phyloP scores from a whole-genome alignment of 805 yeast genomes.

The Ogataea chonburiensis region DNA sequence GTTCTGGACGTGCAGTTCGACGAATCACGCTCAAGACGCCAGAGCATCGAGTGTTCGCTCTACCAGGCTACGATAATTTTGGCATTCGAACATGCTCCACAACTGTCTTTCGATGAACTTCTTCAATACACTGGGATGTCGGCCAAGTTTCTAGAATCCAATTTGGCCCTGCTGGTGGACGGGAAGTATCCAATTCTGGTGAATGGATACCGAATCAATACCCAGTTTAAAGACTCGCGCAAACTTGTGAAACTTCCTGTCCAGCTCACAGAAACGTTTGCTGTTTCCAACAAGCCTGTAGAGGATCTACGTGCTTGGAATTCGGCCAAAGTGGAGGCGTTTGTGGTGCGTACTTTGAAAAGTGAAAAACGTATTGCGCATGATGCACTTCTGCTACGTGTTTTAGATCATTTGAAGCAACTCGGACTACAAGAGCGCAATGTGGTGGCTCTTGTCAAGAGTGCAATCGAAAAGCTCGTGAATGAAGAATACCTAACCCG shows the following conservation, averaged over 20 bases:
- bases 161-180: conserved; percentile 32
- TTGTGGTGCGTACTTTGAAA: conserved; percentile 35
- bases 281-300: background rate
- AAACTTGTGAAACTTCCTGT: conserved; percentile 13
- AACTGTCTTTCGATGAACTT: conserved; percentile 27
- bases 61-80: conserved; percentile 43
- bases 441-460: conserved; percentile 25
- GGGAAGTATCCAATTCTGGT: conserved; percentile 34
- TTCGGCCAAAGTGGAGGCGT: conserved; percentile 15
- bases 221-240: conserved; percentile 8
- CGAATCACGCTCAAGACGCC: conserved; percentile 9
- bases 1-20: conserved; percentile 35
- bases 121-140: conserved; percentile 35
- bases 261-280: conserved; percentile 4
- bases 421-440: conserved; percentile 6
- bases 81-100: conserved; percentile 36
- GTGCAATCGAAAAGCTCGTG: conserved; percentile 37
- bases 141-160: conserved; percentile 30
- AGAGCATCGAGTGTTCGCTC: conserved; percentile 36
- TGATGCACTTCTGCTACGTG: conserved; percentile 33
- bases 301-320: conserved; percentile 8
- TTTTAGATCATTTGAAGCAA: conserved; percentile 24
- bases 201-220: conserved; percentile 14
- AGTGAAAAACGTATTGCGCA: conserved; percentile 24
- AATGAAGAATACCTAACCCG: conserved; percentile 36